Evolutionary conservation across 331 rosid genomes (phyloP), one percentile per base, ranked within the genome.

Genomic region (Phaseolus coccineus): DNA sequence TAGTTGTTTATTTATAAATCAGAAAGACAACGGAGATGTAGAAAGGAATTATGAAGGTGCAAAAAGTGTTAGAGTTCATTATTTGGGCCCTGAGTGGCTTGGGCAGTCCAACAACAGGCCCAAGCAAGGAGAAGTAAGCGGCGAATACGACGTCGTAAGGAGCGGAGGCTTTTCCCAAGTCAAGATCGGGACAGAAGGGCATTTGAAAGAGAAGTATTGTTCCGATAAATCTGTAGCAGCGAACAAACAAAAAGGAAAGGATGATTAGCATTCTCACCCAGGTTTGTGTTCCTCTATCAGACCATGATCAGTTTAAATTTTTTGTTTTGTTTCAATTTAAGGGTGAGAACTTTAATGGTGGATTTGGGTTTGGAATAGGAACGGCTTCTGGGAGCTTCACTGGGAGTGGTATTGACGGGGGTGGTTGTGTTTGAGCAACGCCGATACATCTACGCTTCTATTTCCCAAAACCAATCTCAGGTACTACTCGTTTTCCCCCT

Each of bases 231-330:
- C 77, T 27, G 15, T 78, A 25, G 76, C 58, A 46, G 72, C 9
- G 42, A 64, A 24, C 22, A 51, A 69, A 58, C 68, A 22, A 58
- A 59, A 35, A 31, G 55, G 46, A 77, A 47, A 66, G 84, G 84
- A 92, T 95, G 97, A 89, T 95, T 40, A 89, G 97, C 88, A 79
- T 92, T 87, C 94, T 92, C 40, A 85, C 93, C 59, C 97, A 92
- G 98, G 97, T 95, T 77, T 2, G 15, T 6, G 25, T 69, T n/a
- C 19, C 44, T 57, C 39, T 2, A 5, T 7, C 39, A 25, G 11
- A 35, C 44, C 0, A 3, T 10, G 10, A 30, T 66, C 63, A 69
- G 47, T 48, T 51, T 30, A 63, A 40, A 66, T 11, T 82, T 44
- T 27, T 65, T 61, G 16, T 39, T 67, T 75, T 42, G 11, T n/a